Percentiles rank a stretch among this genome's conserved stretches.
phyloP scores from a whole-genome alignment of 176 grass and related monocot genomes.

The Bolboschoenus planiculmis region DNA sequence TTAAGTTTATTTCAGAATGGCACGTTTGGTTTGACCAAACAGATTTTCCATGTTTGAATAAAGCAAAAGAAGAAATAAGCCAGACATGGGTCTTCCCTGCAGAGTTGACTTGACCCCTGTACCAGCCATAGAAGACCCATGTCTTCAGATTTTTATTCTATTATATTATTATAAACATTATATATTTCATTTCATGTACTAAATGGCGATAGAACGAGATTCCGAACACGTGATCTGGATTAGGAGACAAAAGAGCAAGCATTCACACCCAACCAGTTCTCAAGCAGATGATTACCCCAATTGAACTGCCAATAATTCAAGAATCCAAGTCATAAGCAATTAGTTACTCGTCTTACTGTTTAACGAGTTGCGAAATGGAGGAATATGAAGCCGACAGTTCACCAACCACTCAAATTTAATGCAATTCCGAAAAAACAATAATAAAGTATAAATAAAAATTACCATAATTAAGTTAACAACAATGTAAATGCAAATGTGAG shows the following conservation, averaged over 20 bases:
- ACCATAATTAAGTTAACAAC: not conserved
- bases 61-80: not conserved
- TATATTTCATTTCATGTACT: not conserved
- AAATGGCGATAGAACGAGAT: no score
- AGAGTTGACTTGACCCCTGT: not conserved
- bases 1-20: not conserved
- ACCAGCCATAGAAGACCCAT: not conserved
- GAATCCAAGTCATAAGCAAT: not conserved
- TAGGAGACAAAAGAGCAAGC: slow-evolving; percentile 21
- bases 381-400: not conserved
- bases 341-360: not conserved
- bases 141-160: not conserved
- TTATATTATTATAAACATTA: not conserved
- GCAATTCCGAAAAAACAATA: not conserved
- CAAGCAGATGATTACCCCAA: not conserved
- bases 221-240: not conserved
- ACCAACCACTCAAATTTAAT: slow-evolving; percentile 4
- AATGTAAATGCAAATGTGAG: not conserved
- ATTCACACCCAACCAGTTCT: slow-evolving; percentile 18
- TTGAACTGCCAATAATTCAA: not conserved
- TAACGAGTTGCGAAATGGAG: not conserved
- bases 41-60: not conserved
- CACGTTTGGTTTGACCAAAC: not conserved
- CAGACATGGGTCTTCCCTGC: not conserved
- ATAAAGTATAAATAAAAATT: not conserved